Evolutionary conservation across 352 stramenopile species (phyloP).

Genomic region (Hyaloperonospora arabidopsidis): DNA sequence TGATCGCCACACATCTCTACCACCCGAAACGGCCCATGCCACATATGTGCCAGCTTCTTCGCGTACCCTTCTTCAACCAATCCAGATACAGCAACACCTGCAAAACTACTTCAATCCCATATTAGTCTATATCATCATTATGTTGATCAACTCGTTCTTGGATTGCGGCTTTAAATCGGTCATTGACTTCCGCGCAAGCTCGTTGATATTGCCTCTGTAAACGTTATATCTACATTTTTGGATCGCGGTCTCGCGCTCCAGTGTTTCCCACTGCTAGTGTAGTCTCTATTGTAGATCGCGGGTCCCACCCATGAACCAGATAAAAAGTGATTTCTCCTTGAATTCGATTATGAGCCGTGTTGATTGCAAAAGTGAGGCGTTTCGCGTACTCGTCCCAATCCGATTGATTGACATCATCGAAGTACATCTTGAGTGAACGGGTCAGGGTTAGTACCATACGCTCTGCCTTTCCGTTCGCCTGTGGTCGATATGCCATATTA

Average conservation of each 20-base stretch:
- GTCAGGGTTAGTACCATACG: not conserved
- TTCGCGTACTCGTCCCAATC: not conserved
- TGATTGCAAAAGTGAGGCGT: not conserved
- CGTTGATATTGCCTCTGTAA: conserved; percentile 9
- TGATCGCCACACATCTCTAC: no score
- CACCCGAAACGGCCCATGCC: no score
- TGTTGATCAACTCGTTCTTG: not conserved
- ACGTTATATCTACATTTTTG: conserved; percentile 7
- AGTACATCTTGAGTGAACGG: not conserved
- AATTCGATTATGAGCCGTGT: no score
- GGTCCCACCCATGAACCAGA: no score
- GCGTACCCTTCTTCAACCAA: not conserved
- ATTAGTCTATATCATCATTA: not conserved
- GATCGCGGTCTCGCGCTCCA: no score
- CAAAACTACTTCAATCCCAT: not conserved
- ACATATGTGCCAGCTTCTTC: no score
- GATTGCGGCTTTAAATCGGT: not conserved
- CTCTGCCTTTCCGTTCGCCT: not conserved
- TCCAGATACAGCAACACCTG: conserved; percentile 8
- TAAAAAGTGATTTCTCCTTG: no score
- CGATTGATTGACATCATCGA: not conserved
- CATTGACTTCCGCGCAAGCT: not conserved
- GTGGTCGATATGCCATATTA: not conserved
- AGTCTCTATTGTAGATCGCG: no score
- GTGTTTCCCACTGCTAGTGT: no score